Percentiles rank a stretch among this genome's conserved stretches.
Evolutionary conservation across 139 green algal genomes (phyloP).

Genomic region (Gonium pectorale): DNA sequence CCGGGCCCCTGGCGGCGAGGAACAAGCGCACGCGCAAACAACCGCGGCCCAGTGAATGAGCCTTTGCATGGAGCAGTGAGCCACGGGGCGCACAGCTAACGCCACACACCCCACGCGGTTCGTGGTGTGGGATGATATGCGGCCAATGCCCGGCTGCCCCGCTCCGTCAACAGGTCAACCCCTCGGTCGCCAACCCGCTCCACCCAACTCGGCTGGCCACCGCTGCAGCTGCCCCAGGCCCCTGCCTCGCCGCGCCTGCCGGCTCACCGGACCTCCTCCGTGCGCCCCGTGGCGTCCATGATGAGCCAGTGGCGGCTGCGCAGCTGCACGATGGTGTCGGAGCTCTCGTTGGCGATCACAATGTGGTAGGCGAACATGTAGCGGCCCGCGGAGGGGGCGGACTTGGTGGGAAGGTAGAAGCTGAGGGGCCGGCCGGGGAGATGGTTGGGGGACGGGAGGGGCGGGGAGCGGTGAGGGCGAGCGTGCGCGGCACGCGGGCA

Average conservation of each 20-base stretch:
- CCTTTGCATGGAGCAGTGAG: too few relatives aligned
- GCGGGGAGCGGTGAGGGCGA: too few relatives aligned
- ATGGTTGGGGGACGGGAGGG: not conserved
- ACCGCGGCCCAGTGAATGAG: too few relatives aligned
- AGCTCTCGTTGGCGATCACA: constrained; percentile 53
- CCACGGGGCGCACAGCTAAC: too few relatives aligned
- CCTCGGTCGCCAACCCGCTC: too few relatives aligned
- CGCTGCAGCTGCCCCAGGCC: too few relatives aligned
- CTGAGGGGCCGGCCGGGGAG: constrained; percentile 2
- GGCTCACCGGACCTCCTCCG: constrained; percentile 70
- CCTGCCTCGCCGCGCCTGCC: not conserved
- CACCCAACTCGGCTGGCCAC: too few relatives aligned
- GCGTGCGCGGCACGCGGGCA: too few relatives aligned
- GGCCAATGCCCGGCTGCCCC: too few relatives aligned
- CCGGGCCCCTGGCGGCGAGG: constrained; percentile 62
- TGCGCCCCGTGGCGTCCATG: constrained; percentile 64
- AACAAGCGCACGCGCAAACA: not conserved
- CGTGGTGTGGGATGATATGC: too few relatives aligned
- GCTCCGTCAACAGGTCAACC: too few relatives aligned
- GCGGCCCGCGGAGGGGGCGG: constrained; percentile 49
- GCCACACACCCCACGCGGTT: too few relatives aligned
- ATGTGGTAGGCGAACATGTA: constrained; percentile 78
- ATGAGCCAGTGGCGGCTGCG: constrained; percentile 69
- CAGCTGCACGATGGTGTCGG: constrained; percentile 59
- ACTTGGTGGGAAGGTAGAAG: constrained; percentile 66